phyloP scores from a whole-genome alignment of 495 filamentous ascomycete genomes.

The Pseudomonodictys pantanalensis region DNA sequence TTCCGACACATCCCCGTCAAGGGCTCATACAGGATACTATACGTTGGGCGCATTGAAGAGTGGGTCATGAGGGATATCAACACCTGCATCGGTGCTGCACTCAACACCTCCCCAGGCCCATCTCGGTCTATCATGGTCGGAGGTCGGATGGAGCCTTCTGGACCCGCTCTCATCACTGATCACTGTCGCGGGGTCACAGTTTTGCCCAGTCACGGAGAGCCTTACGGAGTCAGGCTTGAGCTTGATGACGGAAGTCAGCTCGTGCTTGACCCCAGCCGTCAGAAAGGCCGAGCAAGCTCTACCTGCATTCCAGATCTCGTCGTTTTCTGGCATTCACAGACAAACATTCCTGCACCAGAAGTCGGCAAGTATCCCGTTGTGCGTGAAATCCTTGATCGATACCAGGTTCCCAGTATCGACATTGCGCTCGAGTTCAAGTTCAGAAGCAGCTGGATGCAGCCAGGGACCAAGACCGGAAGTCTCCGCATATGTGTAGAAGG shows the following conservation, averaged over 20 bases:
- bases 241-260: constrained; percentile 19
- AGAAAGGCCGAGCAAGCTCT: not conserved
- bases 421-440: constrained; percentile 15
- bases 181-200: constrained; percentile 18
- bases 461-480: too few species aligned
- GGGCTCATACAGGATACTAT: constrained; percentile 25
- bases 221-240: not conserved
- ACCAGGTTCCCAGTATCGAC: constrained; percentile 17
- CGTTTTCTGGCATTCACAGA: constrained; percentile 18
- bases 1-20: constrained; percentile 2
- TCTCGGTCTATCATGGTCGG: constrained; percentile 27
- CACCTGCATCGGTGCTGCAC: constrained; percentile 25
- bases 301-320: constrained; percentile 22
- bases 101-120: constrained; percentile 17
- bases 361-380: constrained; percentile 3
- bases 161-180: constrained; percentile 20
- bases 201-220: not conserved
- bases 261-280: constrained; percentile 2
- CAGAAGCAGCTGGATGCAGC: too few species aligned
- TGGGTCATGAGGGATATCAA: constrained; percentile 24
- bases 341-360: not conserved
- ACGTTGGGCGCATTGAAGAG: constrained; percentile 21
- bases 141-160: constrained; percentile 21
- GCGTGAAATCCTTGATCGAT: constrained; percentile 11
- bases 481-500: constrained; percentile 28